phyloP scores from a whole-genome alignment of 306 rosid species.

The Sindora glabra region DNA sequence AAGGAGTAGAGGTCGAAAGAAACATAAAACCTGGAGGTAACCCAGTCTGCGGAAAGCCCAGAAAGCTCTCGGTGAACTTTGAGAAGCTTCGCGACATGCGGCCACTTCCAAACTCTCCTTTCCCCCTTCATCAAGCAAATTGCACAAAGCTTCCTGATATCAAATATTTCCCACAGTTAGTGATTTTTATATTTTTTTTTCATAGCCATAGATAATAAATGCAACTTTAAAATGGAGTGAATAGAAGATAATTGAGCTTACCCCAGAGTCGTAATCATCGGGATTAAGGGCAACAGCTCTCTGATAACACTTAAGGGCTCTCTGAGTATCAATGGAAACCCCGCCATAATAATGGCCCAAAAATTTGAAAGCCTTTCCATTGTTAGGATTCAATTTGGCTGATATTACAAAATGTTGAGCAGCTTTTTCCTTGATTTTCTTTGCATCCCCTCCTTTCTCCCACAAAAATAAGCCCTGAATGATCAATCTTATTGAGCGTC shows the following conservation, averaged over 20 bases:
- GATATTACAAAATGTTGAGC: slow-evolving; percentile 59
- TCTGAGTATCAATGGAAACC: slow-evolving; percentile 33
- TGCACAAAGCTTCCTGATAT: slow-evolving; percentile 58
- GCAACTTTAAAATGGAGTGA: not conserved
- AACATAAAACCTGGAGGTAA: slow-evolving; percentile 49
- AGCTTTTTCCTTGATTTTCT: slow-evolving; percentile 45
- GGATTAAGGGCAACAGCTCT: slow-evolving; percentile 68
- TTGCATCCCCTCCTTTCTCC: slow-evolving; percentile 32
- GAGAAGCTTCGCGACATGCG: slow-evolving; percentile 65
- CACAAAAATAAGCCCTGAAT: slow-evolving; percentile 62
- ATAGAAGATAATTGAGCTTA: slow-evolving; percentile 1
- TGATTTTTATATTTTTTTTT: too few species aligned
- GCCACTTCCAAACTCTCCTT: slow-evolving; percentile 61
- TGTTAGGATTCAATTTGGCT: slow-evolving; percentile 65
- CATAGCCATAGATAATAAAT: not conserved
- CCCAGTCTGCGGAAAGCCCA: slow-evolving; percentile 95
- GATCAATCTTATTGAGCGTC: not conserved
- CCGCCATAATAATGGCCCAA: slow-evolving; percentile 55
- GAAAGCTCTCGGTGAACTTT: slow-evolving; percentile 71
- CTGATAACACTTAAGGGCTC: slow-evolving; percentile 79
- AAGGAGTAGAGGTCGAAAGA: not conserved
- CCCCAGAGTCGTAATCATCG: slow-evolving; percentile 62
- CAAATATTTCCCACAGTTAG: not conserved
- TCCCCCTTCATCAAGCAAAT: slow-evolving; percentile 62
- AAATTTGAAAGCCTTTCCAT: slow-evolving; percentile 62